Evolutionary conservation across 805 yeast genomes (phyloP), one percentile per base, ranked within the genome.

Genomic region (Debaryomyces maramus): DNA sequence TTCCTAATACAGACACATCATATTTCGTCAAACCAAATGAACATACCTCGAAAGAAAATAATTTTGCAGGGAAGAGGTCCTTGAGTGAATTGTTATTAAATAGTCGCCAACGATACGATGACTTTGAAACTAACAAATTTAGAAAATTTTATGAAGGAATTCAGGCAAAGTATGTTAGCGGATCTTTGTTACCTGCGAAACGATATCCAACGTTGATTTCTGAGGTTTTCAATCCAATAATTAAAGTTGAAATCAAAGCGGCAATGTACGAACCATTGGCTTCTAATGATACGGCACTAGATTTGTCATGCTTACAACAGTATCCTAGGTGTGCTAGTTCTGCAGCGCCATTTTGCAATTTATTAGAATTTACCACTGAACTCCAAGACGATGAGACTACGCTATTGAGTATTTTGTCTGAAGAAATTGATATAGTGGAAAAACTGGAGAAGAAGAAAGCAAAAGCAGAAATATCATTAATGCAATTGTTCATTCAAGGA

Each of bases 271-370:
- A 21, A 10, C 54, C 56, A 17, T 42, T 50, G 31, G 21, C 39
- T 10, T 18, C 28, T 8, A 26, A 40, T 15, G 26, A 36, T 8
- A 14, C 31, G 6, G 42, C 44, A 5, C 34, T 45, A 23, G 41
- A 42, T 32, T 32, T 40, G 24, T 14, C 32, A 9, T 7, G 20
- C 8, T 35, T 40, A 19, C 24, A 21, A 14, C 21, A 22, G 19
- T 15, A 10, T 11, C 36, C 41, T 11, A 19, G 18, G 16, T 9
- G 13, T 4, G 8, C 13, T 15, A 24, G 33, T 18, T 19, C 18
- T 22, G 34, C 19, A 4, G 56, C 50, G 9, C 55, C 60, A 11
- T 44, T 51, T 15, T 42, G 50, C 26, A n/a, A n/a, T n/a, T n/a
- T n/a, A n/a, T n/a, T n/a, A n/a, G n/a, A n/a, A n/a, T n/a, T n/a